Conservation (phyloP, 768 basidiomycete species). For the Leccinum fibrillosum region DNA sequence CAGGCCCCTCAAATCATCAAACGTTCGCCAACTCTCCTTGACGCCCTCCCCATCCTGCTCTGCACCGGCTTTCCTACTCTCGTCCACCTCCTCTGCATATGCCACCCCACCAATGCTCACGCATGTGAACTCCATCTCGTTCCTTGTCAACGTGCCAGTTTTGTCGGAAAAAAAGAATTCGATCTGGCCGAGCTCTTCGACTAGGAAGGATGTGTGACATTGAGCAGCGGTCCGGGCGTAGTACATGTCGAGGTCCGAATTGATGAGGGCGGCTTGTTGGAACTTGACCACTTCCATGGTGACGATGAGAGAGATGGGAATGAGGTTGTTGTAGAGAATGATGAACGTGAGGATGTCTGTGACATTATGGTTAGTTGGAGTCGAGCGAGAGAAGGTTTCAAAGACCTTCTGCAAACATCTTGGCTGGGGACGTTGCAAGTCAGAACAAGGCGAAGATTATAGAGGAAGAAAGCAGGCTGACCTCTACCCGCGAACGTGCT, state of each 20-base stretch:
- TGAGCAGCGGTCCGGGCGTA: conserved; percentile 90
- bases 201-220: conserved; percentile 96
- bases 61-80: conserved; percentile 63
- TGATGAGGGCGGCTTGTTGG: conserved; percentile 96
- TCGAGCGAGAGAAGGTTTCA: background rate
- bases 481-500: conserved; percentile 61
- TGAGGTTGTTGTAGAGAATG: conserved; percentile 98
- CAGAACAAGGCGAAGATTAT: background rate
- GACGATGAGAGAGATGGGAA: conserved; percentile 98
- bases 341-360: conserved; percentile 96
- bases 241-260: conserved; percentile 98
- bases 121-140: conserved; percentile 97
- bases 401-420: conserved; percentile 78
- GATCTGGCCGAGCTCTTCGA: conserved; percentile 98
- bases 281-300: conserved; percentile 99
- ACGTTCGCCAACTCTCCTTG: conserved; percentile 70
- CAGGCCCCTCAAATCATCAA: conserved; percentile 63
- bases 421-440: conserved; percentile 42
- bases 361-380: conserved; percentile 6
- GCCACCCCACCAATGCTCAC: conserved; percentile 85
- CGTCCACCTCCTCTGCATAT: conserved; percentile 91
- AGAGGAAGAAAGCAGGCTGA: conserved; percentile 28
- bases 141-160: conserved; percentile 92
- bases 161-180: conserved; percentile 96
- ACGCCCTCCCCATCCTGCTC: conserved; percentile 38